Conservation (phyloP, 208 protist genomes). For the Wallacemonas sp. region DNA sequence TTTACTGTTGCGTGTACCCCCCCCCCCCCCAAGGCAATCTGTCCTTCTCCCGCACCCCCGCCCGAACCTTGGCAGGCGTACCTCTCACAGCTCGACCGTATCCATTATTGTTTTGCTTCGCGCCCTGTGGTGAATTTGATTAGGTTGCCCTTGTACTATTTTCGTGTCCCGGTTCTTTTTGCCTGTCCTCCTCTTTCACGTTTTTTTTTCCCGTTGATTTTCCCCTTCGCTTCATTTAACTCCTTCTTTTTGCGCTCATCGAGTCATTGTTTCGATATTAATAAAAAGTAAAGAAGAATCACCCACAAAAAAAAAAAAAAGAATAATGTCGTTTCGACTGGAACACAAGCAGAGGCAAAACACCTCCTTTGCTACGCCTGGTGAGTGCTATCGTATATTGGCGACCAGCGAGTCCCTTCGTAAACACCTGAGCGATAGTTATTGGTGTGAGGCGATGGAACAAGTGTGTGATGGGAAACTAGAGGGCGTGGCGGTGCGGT, state of each 20-base stretch:
- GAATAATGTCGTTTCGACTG: constrained; percentile 56
- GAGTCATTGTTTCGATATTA: background rate
- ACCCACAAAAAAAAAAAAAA: no score
- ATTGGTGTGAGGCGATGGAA: constrained; percentile 90
- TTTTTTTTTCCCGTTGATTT: constrained; percentile 7
- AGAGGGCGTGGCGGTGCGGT: constrained; percentile 79
- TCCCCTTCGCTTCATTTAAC: background rate
- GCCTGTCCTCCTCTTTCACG: no score
- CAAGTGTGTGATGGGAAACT: constrained; percentile 87
- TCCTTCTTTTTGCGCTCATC: background rate
- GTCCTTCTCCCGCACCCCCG: no score
- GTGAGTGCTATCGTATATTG: constrained; percentile 71
- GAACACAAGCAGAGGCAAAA: constrained; percentile 23
- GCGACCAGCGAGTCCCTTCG: constrained; percentile 71
- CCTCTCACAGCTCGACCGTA: no score
- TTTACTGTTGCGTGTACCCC: no score
- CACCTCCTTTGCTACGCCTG: constrained; percentile 71
- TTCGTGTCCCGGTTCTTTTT: no score
- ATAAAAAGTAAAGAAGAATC: no score
- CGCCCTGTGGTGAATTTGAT: no score
- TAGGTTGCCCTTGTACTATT: no score
- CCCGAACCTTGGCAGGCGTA: no score
- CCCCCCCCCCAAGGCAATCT: no score
- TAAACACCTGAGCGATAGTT: constrained; percentile 83
- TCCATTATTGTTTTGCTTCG: no score